A percentile compares a stretch with the other conserved stretches of the same genome.
Conservation (phyloP, 768 basidiomycete genomes). For the Macrolepiota fuliginosa region DNA sequence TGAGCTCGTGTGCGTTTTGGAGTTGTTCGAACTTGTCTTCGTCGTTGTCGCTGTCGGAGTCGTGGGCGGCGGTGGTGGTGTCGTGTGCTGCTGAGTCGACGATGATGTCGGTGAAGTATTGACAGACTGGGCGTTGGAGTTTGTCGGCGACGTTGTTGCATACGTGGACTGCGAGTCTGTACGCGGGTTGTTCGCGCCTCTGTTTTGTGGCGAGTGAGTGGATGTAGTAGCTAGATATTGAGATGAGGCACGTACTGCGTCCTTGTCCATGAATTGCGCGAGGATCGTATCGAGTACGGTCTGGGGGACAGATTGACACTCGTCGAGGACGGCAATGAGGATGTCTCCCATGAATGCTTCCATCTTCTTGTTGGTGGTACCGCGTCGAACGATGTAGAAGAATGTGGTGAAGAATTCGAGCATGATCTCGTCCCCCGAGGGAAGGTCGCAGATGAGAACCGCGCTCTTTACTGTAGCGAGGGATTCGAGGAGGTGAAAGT, state of each 20-base stretch:
- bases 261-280: conserved; percentile 82
- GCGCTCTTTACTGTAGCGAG: conserved; percentile 94
- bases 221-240: not conserved
- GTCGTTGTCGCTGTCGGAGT: conserved; percentile 31
- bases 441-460: conserved; percentile 90
- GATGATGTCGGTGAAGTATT: conserved; percentile 92
- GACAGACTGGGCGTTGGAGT: conserved; percentile 84
- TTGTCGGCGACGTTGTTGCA: conserved; percentile 84
- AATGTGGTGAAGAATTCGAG: conserved; percentile 79
- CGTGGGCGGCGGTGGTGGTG: conserved; percentile 19
- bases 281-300: conserved; percentile 81
- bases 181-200: conserved; percentile 73
- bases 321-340: conserved; percentile 85
- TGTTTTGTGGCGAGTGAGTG: conserved; percentile 36
- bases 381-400: conserved; percentile 76
- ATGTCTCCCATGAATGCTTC: conserved; percentile 89
- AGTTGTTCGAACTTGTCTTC: conserved; percentile 71
- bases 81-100: conserved; percentile 45
- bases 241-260: conserved; percentile 47
- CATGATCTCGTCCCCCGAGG: conserved; percentile 82
- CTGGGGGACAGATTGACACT: conserved; percentile 70
- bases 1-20: conserved; percentile 76
- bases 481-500: conserved; percentile 92
- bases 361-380: conserved; percentile 67
- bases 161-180: conserved; percentile 80